Evolutionary conservation across 169 alveolate species (phyloP), one percentile per base, ranked within the genome.

Genomic region (Plasmodium malariae): DNA sequence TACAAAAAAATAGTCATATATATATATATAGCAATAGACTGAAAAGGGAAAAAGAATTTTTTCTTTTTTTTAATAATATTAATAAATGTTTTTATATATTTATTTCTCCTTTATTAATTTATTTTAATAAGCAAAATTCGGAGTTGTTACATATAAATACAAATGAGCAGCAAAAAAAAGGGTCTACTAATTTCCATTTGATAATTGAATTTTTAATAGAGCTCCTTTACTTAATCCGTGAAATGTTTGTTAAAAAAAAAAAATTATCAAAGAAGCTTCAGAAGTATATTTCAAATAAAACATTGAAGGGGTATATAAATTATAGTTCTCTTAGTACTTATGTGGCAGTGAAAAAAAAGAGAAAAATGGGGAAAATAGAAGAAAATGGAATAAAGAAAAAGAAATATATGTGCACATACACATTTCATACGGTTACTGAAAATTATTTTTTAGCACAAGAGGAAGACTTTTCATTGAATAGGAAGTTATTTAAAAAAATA

Each of bases 61-160:
- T 40, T 63, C 19, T 78, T 45, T 62, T 78, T 36, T 78, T 62
- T 68, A 67, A 78, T 54, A 78, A 36, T 32, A 65, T 51, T 19
- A 78, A 26, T 63, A 45, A 78, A 36, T 63, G 71, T 40, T 78
- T 78, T 68, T 78, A 28, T 78, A 12, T 78, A 62, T 78, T 78
- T 48, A 54, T 48, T 24, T 60, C 65, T 4, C 89, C 89, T 26
- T n/a, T 60, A 45, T 43, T 78, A 54, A 54, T 57, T 4, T 7
- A 62, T 69, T 34, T 78, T 36, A 78, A 78, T 48, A 51, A 54
- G 12, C n/a, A 55, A 12, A 34, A 78, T 7, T 69, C 24, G 43
- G 2, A 11, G 2, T 36, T 69, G 17, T 45, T 49, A 21, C 6
- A 69, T 40, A 19, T 43, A 3, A 78, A 30, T 62, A 5, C 49